Evolutionary conservation across 2,329 filamentous ascomycete genomes (phyloP).

Genomic region (Aspergillus ochraceoroseus): DNA sequence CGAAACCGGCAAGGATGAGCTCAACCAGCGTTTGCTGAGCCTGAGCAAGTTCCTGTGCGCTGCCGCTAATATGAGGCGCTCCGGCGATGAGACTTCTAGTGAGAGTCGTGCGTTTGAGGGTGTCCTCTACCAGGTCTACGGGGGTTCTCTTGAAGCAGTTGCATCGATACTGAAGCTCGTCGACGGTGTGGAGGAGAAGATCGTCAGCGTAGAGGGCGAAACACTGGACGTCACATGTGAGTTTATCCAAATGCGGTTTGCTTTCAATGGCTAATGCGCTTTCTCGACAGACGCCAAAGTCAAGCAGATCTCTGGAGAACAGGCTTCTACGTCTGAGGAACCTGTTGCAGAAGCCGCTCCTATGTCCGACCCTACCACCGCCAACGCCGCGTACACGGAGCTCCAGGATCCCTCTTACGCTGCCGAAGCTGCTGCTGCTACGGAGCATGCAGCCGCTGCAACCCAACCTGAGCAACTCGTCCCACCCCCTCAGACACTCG

Average conservation of each 20-base stretch:
- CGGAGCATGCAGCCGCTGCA: conserved; percentile 29
- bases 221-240: conserved; percentile 54
- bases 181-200: conserved; percentile 54
- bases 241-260: conserved; percentile 25
- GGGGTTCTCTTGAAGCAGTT: conserved; percentile 57
- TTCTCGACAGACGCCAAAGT: conserved; percentile 48
- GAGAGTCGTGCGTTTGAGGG: conserved; percentile 61
- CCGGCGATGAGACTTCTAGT: conserved; percentile 54
- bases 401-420: conserved; percentile 49
- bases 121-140: conserved; percentile 59
- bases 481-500: conserved; percentile 40
- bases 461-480: conserved; percentile 25
- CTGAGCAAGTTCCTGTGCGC: conserved; percentile 60
- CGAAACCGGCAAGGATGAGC: conserved; percentile 45
- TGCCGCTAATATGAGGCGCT: conserved; percentile 57
- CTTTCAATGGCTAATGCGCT: conserved; percentile 7
- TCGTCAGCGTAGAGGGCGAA: conserved; percentile 54
- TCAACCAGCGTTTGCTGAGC: conserved; percentile 53
- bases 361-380: conserved; percentile 55
- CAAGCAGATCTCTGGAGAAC: conserved; percentile 47
- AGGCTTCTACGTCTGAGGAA: conserved; percentile 38
- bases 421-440: conserved; percentile 55
- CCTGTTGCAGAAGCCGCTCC: conserved; percentile 33
- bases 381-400: conserved; percentile 58
- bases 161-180: conserved; percentile 57